phyloP scores from a whole-genome alignment of 495 filamentous ascomycete species.

The Usnea hakonensis region DNA sequence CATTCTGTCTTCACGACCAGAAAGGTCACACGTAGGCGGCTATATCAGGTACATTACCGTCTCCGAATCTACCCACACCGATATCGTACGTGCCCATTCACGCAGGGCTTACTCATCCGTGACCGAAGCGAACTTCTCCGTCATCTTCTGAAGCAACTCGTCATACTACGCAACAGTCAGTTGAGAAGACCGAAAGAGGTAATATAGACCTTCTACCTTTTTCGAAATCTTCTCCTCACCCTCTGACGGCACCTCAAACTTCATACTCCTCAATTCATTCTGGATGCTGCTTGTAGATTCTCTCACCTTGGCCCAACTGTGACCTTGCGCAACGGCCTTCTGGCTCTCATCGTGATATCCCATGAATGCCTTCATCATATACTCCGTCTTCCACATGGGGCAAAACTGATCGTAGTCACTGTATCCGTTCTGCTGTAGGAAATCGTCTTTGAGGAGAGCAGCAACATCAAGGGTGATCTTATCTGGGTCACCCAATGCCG shows the following conservation, averaged over 20 bases:
- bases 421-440: constrained; percentile 98
- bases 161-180: constrained; percentile 59
- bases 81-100: neutral
- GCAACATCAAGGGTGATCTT: constrained; percentile 98
- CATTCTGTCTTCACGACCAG: neutral
- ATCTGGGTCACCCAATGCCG: constrained; percentile 88
- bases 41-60: neutral
- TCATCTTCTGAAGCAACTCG: constrained; percentile 79
- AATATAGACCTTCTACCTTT: constrained; percentile 39
- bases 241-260: constrained; percentile 85
- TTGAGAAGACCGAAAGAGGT: neutral
- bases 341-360: constrained; percentile 95
- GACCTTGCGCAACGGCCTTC: constrained; percentile 85
- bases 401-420: constrained; percentile 98
- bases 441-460: constrained; percentile 92
- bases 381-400: constrained; percentile 98
- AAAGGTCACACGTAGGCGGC: neutral
- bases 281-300: constrained; percentile 86
- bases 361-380: constrained; percentile 99
- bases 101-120: constrained; percentile 66
- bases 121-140: constrained; percentile 91
- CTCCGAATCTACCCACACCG: neutral
- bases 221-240: constrained; percentile 50
- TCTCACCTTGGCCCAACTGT: constrained; percentile 83
- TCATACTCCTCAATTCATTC: constrained; percentile 74